These are phyloP conservation scores for Coprinopsis strossmayeri DNA, from an alignment of 768 basidiomycete species.

Conservation along the genomic window DNA sequence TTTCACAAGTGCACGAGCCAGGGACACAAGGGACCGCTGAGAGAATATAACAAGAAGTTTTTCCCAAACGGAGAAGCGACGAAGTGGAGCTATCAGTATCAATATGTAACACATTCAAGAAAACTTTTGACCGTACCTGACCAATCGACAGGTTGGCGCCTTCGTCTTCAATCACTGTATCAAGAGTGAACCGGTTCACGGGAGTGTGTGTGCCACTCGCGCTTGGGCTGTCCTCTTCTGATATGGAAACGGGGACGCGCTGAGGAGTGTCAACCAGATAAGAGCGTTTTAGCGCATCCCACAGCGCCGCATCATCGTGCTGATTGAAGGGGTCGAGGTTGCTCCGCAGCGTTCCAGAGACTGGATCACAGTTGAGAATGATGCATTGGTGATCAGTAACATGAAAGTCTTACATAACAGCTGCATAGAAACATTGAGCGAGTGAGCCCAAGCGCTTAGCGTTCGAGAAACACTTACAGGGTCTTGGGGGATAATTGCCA, in stretches of 20 bases:
- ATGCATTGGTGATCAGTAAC: background rate
- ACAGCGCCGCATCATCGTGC: constrained; percentile 74
- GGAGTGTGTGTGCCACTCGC: constrained; percentile 40
- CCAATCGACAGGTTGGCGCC: constrained; percentile 81
- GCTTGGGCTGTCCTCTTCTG: constrained; percentile 26
- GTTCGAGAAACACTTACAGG: constrained; percentile 39
- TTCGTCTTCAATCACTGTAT: constrained; percentile 81
- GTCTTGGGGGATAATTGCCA: constrained; percentile 85
- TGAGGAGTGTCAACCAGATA: constrained; percentile 62
- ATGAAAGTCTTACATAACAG: constrained; percentile 35
- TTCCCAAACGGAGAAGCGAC: constrained; percentile 1
- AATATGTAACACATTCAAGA: background rate
- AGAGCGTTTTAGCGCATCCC: constrained; percentile 83
- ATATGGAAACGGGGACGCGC: constrained; percentile 18
- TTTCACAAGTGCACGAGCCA: constrained; percentile 87
- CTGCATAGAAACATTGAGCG: constrained; percentile 20
- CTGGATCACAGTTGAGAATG: constrained; percentile 21
- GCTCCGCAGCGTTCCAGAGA: constrained; percentile 75
- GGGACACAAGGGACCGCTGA: constrained; percentile 75
- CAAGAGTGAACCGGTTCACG: constrained; percentile 70
- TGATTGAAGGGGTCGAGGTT: constrained; percentile 88
- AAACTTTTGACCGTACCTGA: constrained; percentile 27
- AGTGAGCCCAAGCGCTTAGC: background rate
- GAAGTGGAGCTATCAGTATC: background rate
- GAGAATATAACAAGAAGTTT: constrained; percentile 1